Conservation (phyloP, 176 grass and related monocot genomes). For the Bonia amplexicaulis region DNA sequence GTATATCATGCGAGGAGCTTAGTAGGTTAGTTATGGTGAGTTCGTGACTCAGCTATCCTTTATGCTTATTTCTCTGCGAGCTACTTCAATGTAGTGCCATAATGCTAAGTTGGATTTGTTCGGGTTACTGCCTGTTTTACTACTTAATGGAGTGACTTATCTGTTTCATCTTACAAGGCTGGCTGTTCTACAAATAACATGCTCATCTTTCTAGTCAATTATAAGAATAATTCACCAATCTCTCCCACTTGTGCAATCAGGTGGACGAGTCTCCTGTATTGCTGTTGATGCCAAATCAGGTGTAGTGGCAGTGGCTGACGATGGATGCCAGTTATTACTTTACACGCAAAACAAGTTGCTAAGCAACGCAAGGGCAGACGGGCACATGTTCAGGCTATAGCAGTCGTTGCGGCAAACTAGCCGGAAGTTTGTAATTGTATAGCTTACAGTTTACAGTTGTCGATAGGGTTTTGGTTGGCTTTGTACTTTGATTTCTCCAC, state of each 20-base stretch:
- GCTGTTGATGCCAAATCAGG: slow-evolving; percentile 45
- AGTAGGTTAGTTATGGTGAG: neutral
- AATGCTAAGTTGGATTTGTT: neutral
- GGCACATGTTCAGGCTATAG: neutral
- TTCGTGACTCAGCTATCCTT: neutral
- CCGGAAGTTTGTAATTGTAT: neutral
- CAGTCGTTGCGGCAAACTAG: neutral
- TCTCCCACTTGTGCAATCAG: slow-evolving; percentile 19
- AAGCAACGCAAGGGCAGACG: neutral
- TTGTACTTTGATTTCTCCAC: neutral
- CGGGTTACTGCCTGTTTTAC: neutral
- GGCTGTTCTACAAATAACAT: neutral
- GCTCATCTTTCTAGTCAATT: neutral
- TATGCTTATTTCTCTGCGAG: neutral
- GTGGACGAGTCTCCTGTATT: slow-evolving; percentile 36
- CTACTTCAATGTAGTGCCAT: neutral
- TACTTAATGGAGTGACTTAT: neutral
- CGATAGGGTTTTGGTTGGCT: neutral
- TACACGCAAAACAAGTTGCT: slow-evolving; percentile 30
- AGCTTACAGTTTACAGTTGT: neutral
- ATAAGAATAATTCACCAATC: neutral
- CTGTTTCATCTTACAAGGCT: slow-evolving; percentile 10
- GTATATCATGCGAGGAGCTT: neutral
- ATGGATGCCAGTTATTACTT: slow-evolving; percentile 38
- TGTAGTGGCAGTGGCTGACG: slow-evolving; percentile 51